Evolutionary conservation across 2,329 filamentous ascomycete genomes (phyloP).

Genomic region (Penicillium decumbens): DNA sequence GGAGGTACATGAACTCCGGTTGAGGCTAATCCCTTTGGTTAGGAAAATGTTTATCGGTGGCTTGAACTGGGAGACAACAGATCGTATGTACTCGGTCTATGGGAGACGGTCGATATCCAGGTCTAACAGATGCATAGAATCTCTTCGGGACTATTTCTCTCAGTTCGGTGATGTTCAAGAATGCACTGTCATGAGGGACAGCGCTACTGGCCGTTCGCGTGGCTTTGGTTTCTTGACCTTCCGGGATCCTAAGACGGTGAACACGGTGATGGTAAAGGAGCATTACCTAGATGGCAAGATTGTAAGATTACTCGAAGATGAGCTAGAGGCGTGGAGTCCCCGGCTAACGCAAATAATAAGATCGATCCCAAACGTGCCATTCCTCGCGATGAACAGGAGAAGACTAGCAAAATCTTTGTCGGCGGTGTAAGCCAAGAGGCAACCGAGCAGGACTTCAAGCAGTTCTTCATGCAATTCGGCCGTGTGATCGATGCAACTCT

Average conservation of each 20-base stretch:
- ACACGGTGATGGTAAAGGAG: conserved; percentile 99
- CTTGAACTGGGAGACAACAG: conserved; percentile 97
- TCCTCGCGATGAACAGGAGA: conserved; percentile 94
- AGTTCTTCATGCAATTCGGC: conserved; percentile 95
- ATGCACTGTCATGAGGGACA: conserved; percentile 99
- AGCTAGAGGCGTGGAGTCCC: not conserved
- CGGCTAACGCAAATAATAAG: conserved; percentile 44
- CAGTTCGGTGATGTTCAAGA: conserved; percentile 96
- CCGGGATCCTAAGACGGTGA: conserved; percentile 94
- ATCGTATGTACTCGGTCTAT: conserved; percentile 62
- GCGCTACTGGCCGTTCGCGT: conserved; percentile 83
- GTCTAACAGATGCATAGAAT: conserved; percentile 57
- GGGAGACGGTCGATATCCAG: not conserved
- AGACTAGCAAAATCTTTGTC: conserved; percentile 98
- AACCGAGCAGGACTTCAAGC: conserved; percentile 90
- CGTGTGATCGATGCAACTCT: conserved; percentile 94
- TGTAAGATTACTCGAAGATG: conserved; percentile 53
- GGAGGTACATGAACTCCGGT: not conserved
- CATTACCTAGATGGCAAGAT: conserved; percentile 98
- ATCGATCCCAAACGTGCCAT: conserved; percentile 98
- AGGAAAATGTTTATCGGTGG: conserved; percentile 99
- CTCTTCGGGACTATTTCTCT: conserved; percentile 92
- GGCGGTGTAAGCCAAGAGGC: conserved; percentile 96
- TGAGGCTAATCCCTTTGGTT: conserved; percentile 36
- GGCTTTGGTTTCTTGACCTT: conserved; percentile 98